Evolutionary conservation across 2,329 filamentous ascomycete species (phyloP), one percentile per base, ranked within the genome.

Genomic region (Aspergillus hortae): DNA sequence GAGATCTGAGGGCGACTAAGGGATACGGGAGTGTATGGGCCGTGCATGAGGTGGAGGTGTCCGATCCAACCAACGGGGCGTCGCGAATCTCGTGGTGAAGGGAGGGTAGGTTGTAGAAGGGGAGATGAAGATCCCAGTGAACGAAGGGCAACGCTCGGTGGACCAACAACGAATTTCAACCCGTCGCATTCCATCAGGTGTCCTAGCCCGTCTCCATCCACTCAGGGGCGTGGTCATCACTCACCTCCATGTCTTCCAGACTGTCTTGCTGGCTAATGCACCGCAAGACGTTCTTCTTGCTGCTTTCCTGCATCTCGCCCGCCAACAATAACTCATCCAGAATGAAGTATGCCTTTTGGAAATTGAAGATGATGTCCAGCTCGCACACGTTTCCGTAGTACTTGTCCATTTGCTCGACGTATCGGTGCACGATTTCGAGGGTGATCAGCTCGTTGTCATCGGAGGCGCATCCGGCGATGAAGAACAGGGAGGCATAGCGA

Each of bases 381-480:
- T 99, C 94, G 85, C 94, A 99, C 54, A 99, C 94, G 73, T 99
- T 99, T 74, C 94, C 94, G 74, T 97, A 99, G 79, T 99, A 99
- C 74, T 99, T 99, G 81, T 99, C 94, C 94, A 99, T 99, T 77
- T 99, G 94, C 75, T 99, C 94, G 69, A 99, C 94, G 72, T 99
- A 99, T 75, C 94, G 90, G 74, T 99, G 94, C 66, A 99, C 95
- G 69, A 99, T 91, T 74, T 99, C 94, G 69, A 99, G 90, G 21
- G 90, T 96, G 72, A 97, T 96, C 68, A 99, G 80, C 72, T 99
- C 94, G 75, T 99, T 99, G 75, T 99, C 94, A 58, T 90, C 91
- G n/a, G 92, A 92, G 49, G 91, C 87, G 77, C 91, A 96, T 65
- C 94, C 94, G 67, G 92, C 92, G 72, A 99, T 99, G 81, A 99